phyloP scores from a whole-genome alignment of 805 yeast genomes.

The Candida alai region DNA sequence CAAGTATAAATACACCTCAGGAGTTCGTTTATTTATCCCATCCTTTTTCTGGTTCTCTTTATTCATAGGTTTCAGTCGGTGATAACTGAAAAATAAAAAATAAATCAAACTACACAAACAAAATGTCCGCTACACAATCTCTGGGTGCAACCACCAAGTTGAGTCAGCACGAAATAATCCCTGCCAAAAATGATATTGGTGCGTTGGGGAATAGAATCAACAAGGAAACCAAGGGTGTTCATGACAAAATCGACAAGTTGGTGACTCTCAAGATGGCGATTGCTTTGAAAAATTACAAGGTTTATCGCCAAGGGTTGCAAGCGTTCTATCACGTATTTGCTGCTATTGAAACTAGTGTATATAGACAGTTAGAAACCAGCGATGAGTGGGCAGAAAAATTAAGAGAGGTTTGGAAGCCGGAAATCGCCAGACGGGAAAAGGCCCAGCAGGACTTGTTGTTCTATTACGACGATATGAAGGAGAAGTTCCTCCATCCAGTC shows the following conservation, averaged over 20 bases:
- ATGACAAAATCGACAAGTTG: constrained; percentile 64
- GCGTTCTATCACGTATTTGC: constrained; percentile 66
- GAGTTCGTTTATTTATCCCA: neutral
- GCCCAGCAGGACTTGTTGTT: constrained; percentile 62
- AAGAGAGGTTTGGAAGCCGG: constrained; percentile 63
- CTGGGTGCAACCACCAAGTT: constrained; percentile 31
- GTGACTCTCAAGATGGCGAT: constrained; percentile 68
- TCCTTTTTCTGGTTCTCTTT: constrained; percentile 1
- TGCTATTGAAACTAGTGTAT: constrained; percentile 54
- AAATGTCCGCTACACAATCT: constrained; percentile 15
- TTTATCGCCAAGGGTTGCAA: constrained; percentile 79
- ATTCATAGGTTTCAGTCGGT: neutral
- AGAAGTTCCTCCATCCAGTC: constrained; percentile 55
- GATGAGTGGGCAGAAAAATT: constrained; percentile 46
- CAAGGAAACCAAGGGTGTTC: constrained; percentile 58
- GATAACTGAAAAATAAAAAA: neutral
- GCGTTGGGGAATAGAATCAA: constrained; percentile 84
- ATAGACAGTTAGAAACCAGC: constrained; percentile 40
- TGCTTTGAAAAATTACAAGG: constrained; percentile 70
- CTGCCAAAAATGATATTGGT: constrained; percentile 75
- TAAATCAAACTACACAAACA: constrained; percentile 1
- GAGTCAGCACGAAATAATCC: constrained; percentile 53
- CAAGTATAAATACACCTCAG: neutral
- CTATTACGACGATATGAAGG: constrained; percentile 53
- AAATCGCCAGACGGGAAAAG: constrained; percentile 56